Percentiles rank a stretch among this genome's conserved stretches.
Evolutionary conservation across 2,329 filamentous ascomycete species (phyloP).

Genomic region (Pseudogymnoascus sp.): DNA sequence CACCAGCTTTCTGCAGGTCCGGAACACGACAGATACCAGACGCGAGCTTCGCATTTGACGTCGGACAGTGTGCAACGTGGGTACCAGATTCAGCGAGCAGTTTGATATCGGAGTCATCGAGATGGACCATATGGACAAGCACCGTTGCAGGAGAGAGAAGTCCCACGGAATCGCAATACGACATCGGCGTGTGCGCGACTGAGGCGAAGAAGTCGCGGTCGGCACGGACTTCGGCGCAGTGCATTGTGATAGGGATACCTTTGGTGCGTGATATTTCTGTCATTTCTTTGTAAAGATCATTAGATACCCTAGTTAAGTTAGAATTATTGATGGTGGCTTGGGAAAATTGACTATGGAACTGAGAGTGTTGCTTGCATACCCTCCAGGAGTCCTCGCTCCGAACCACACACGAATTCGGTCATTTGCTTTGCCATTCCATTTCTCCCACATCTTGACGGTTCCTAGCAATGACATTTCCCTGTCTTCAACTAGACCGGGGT

Average conservation of each 20-base stretch:
- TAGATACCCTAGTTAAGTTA: constrained; percentile 23
- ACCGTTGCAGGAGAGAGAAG: constrained; percentile 36
- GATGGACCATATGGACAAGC: constrained; percentile 44
- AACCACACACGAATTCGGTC: constrained; percentile 33
- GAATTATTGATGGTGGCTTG: not conserved
- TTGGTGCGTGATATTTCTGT: constrained; percentile 26
- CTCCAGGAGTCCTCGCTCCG: constrained; percentile 32
- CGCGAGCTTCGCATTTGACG: constrained; percentile 44
- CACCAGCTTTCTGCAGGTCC: constrained; percentile 34
- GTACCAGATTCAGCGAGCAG: constrained; percentile 34
- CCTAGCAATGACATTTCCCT: constrained; percentile 31
- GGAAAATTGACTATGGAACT: not conserved
- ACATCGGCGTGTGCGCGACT: constrained; percentile 33
- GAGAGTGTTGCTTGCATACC: constrained; percentile 19
- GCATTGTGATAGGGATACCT: constrained; percentile 33
- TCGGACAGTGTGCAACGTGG: constrained; percentile 44
- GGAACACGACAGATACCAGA: constrained; percentile 43
- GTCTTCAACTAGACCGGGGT: constrained; percentile 35
- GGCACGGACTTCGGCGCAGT: constrained; percentile 31
- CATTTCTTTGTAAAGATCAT: constrained; percentile 30
- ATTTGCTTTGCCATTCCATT: constrained; percentile 30
- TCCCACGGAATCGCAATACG: constrained; percentile 33
- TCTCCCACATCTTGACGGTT: constrained; percentile 30
- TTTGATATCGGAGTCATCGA: constrained; percentile 37
- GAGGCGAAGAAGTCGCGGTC: constrained; percentile 29